Conservation (phyloP, 305 asterid species). For the Plantago coronopus region DNA sequence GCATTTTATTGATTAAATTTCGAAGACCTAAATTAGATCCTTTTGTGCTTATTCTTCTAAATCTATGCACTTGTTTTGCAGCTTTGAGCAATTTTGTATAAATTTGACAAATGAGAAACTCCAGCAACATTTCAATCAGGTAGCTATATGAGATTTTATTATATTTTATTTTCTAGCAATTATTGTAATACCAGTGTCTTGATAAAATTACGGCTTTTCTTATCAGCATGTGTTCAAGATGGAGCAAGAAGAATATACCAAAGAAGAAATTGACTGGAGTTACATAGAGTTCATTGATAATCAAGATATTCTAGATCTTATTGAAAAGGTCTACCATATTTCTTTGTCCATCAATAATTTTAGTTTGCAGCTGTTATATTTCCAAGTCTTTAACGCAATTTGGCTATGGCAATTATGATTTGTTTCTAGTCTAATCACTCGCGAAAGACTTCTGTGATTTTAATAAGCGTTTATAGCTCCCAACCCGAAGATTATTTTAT, state of each 20-base stretch:
- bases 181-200: constrained; percentile 9
- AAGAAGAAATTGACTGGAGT: constrained; percentile 90
- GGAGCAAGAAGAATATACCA: constrained; percentile 91
- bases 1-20: constrained; percentile 9
- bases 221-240: constrained; percentile 84
- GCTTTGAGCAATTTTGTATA: constrained; percentile 91
- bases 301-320: constrained; percentile 86
- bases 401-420: no score
- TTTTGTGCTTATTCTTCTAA: constrained; percentile 19
- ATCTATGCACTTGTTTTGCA: constrained; percentile 34
- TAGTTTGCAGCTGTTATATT: no score
- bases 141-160: constrained; percentile 21
- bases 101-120: constrained; percentile 86
- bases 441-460: no score
- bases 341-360: neutral
- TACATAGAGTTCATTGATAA: constrained; percentile 76
- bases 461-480: no score
- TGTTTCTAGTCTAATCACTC: no score
- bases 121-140: constrained; percentile 97
- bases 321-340: constrained; percentile 68
- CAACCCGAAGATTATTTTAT: no score
- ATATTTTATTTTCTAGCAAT: neutral
- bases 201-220: constrained; percentile 9
- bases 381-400: no score
- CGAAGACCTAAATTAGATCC: constrained; percentile 14